These are phyloP conservation scores for Fusarium caatingaense DNA, from an alignment of 2,329 filamentous ascomycete species.

Conservation along the genomic window DNA sequence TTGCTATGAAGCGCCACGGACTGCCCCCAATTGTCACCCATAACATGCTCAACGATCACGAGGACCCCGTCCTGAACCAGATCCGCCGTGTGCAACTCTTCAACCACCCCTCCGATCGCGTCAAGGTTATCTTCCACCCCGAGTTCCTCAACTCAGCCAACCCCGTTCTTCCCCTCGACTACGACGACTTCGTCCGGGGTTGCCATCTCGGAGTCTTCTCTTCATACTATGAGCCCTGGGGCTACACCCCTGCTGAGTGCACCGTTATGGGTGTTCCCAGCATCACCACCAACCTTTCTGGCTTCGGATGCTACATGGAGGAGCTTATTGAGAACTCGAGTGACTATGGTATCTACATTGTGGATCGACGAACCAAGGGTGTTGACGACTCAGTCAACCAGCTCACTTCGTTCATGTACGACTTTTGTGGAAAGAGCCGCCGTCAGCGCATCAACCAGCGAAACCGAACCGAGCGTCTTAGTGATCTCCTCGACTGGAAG, in stretches of 20 bases:
- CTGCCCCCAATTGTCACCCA: slow-evolving; percentile 97
- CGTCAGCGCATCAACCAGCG: slow-evolving; percentile 98
- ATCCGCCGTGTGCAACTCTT: slow-evolving; percentile 96
- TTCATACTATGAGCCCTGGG: slow-evolving; percentile 99
- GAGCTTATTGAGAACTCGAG: slow-evolving; percentile 97
- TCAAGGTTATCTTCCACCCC: slow-evolving; percentile 98
- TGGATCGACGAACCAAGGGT: slow-evolving; percentile 93
- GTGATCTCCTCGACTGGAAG: slow-evolving; percentile 98
- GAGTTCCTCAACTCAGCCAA: slow-evolving; percentile 97
- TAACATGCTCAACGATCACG: slow-evolving; percentile 95
- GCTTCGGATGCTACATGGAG: slow-evolving; percentile 99
- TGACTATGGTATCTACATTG: slow-evolving; percentile 99
- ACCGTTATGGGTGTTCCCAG: slow-evolving; percentile 99
- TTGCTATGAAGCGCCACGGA: slow-evolving; percentile 93
- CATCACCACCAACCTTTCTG: slow-evolving; percentile 97
- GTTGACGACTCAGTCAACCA: slow-evolving; percentile 98
- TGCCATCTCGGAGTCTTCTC: slow-evolving; percentile 96
- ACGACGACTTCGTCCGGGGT: slow-evolving; percentile 97
- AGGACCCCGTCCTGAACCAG: slow-evolving; percentile 96
- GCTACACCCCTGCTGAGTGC: slow-evolving; percentile 97
- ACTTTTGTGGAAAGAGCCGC: slow-evolving; percentile 92
- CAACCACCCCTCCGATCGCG: slow-evolving; percentile 93
- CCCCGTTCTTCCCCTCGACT: slow-evolving; percentile 93
- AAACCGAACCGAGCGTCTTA: slow-evolving; percentile 94
- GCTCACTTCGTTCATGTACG: slow-evolving; percentile 86